These are phyloP conservation scores for Byssochlamys sp. DNA, from an alignment of 2,329 filamentous ascomycete species.

Conservation along the genomic window DNA sequence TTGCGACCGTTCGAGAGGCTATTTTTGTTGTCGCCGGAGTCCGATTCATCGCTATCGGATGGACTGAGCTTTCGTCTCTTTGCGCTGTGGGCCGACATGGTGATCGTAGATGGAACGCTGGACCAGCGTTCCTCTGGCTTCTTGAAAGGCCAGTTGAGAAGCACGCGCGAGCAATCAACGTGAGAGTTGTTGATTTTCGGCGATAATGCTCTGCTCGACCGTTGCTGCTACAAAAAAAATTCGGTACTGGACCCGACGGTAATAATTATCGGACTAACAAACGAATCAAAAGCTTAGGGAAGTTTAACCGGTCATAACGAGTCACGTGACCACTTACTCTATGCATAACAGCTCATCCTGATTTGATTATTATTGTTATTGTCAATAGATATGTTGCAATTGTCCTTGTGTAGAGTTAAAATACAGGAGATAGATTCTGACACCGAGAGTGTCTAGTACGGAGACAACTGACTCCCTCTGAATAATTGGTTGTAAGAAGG, in stretches of 20 bases:
- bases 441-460: neutral
- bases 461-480: neutral
- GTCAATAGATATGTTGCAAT: no score
- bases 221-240: neutral
- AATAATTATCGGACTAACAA: neutral
- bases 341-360: neutral
- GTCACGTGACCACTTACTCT: neutral
- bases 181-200: neutral
- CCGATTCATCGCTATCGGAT: conserved; percentile 10
- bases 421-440: neutral
- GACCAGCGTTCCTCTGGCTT: neutral
- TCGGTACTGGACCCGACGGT: neutral
- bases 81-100: conserved; percentile 26
- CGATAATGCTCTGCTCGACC: neutral
- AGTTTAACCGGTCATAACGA: neutral
- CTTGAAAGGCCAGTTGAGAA: neutral
- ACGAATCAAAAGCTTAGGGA: neutral
- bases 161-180: neutral
- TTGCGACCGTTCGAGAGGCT: conserved; percentile 23
- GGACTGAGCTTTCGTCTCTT: conserved; percentile 42
- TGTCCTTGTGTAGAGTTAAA: neutral
- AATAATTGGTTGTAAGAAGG: neutral
- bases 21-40: conserved; percentile 14
- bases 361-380: neutral
- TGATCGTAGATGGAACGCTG: neutral